Evolutionary conservation across 2,329 filamentous ascomycete genomes (phyloP), one percentile per base, ranked within the genome.

Genomic region (Stagonosporopsis tanaceti): DNA sequence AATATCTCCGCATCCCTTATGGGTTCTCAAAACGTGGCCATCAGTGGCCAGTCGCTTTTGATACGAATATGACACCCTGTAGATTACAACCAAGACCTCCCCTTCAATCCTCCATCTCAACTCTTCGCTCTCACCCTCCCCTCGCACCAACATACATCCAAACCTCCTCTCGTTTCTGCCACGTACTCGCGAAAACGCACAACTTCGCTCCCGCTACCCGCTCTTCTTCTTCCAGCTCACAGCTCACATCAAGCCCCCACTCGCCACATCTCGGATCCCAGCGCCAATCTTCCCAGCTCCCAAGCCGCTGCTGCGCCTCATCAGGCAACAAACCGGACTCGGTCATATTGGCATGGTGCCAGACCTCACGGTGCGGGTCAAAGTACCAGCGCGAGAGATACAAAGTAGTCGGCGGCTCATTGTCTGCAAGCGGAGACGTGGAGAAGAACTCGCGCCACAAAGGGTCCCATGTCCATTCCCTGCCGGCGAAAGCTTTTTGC

Each of bases 161-260:
- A 22, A 42, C 17, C 2, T 44, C 48, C 4, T 48, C 54, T n/a
- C 54, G 47, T 27, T 52, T 48, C 24, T 32, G 30, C 54, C 54
- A 57, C 24, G 38, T 20, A 39, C 48, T 52, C 12, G 48, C 54
- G 45, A 57, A 57, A 0, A 57, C 39, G 11, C 42, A 57, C 38
- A 52, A 28, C 38, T n/a, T 52, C 4, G 37, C 48, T 1, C 54
- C 54, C 2, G 15, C 25, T 7, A 8, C 38, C 32, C 30, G 42
- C 12, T 20, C 22, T 9, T 20, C 38, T 20, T 52, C 48, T 14
- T 45, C 44, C 6, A 57, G 12, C 44, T 57, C 54, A 27, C 14
- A 14, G 9, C 54, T 57, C 7, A 57, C 54, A 45, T 57, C 54
- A 4, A 57, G 12, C 20, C 44, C 48, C 54, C 54, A 57, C 48